phyloP scores from a whole-genome alignment of 805 yeast species.

The Yarrowia porcina region DNA sequence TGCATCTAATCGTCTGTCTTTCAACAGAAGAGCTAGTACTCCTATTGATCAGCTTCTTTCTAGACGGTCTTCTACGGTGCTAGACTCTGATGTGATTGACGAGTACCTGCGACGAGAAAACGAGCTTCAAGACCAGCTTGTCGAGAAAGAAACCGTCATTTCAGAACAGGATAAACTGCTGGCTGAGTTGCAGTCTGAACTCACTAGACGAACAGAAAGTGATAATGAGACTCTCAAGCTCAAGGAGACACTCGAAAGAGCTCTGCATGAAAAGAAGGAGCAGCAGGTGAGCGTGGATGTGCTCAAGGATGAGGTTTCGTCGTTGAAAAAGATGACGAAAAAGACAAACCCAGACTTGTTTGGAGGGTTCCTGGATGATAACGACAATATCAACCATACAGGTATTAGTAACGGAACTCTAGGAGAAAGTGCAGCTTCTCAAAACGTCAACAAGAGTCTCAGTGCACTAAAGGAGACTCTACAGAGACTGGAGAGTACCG shows the following conservation, averaged over 20 bases:
- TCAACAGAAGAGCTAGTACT: not conserved
- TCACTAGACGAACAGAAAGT: not conserved
- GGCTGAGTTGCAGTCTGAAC: constrained; percentile 28
- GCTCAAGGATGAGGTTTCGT: constrained; percentile 30
- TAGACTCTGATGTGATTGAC: constrained; percentile 24
- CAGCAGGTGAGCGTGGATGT: constrained; percentile 28
- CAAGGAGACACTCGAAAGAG: constrained; percentile 29
- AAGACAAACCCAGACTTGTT: not conserved
- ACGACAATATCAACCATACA: constrained; percentile 8
- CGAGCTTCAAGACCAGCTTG: constrained; percentile 37
- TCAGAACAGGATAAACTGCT: constrained; percentile 29
- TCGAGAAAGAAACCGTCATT: constrained; percentile 34
- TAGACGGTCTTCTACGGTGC: not conserved
- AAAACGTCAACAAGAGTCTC: not conserved
- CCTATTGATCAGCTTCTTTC: constrained; percentile 10
- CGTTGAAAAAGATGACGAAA: constrained; percentile 18
- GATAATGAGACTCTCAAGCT: constrained; percentile 25
- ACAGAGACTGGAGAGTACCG: not conserved
- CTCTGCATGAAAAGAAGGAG: constrained; percentile 32
- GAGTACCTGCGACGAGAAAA: constrained; percentile 37
- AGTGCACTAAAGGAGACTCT: constrained; percentile 1
- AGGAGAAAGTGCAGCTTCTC: constrained; percentile 1
- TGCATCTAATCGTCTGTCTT: not conserved
- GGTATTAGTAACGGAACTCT: constrained; percentile 9
- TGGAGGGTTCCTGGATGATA: constrained; percentile 20